Evolutionary conservation across 73 alveolate species (phyloP).

Genomic region (Paramecium sexaurelia): DNA sequence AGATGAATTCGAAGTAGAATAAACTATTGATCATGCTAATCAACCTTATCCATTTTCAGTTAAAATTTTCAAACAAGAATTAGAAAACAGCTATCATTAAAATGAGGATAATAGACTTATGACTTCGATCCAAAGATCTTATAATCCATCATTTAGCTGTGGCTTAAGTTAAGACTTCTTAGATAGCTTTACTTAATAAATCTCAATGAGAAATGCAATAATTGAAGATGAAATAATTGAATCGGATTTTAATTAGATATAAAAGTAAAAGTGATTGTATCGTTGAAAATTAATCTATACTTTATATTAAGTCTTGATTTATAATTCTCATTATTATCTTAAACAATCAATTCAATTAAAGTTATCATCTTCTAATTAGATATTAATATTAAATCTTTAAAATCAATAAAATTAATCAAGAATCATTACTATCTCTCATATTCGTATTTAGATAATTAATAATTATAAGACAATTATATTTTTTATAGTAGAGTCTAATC

Average conservation of each 20-base stretch:
- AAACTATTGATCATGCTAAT: not conserved
- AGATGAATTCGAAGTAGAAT: slow-evolving; percentile 51
- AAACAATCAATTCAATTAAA: not conserved
- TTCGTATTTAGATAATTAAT: no score
- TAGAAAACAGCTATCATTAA: slow-evolving; percentile 35
- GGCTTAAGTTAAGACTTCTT: not conserved
- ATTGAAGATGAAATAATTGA: slow-evolving; percentile 15
- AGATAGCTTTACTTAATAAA: not conserved
- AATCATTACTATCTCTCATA: no score
- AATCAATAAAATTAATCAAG: no score
- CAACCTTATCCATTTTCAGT: slow-evolving; percentile 17
- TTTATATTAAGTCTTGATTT: not conserved
- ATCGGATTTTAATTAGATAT: not conserved
- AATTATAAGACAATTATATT: no score
- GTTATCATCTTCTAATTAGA: not conserved
- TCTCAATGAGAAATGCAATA: not conserved
- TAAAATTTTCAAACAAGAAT: not conserved
- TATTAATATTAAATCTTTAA: no score
- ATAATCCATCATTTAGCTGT: not conserved
- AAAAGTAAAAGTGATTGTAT: not conserved
- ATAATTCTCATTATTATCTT: not conserved
- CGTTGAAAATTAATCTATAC: not conserved
- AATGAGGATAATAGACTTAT: not conserved
- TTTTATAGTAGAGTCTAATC: no score
- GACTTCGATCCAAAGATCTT: not conserved